phyloP scores from a whole-genome alignment of 2,329 filamentous ascomycete genomes.

The Colletotrichum eremochloae region DNA sequence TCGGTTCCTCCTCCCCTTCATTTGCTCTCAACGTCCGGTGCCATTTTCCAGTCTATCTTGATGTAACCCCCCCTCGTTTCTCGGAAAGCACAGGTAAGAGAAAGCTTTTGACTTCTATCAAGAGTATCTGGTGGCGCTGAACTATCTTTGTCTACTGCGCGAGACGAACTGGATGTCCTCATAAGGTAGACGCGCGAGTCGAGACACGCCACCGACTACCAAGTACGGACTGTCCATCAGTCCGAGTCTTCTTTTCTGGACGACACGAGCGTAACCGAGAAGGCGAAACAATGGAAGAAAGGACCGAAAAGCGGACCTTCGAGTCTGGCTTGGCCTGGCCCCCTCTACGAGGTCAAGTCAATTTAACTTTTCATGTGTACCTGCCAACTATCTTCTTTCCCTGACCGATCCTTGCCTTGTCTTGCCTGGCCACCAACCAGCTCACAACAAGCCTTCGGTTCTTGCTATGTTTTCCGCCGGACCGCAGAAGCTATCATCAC shows the following conservation, averaged over 20 bases:
- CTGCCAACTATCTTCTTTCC: not conserved
- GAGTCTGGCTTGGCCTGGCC: not conserved
- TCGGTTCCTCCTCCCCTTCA: not conserved
- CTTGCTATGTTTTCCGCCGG: not conserved
- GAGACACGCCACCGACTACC: not conserved
- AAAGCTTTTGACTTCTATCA: not conserved
- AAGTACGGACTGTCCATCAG: not conserved
- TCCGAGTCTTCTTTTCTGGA: not conserved
- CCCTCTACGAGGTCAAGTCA: not conserved
- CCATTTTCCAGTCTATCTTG: not conserved
- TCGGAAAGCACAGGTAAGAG: not conserved
- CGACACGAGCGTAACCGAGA: not conserved
- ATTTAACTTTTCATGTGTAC: not conserved
- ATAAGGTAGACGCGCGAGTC: not conserved
- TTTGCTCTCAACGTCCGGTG: not conserved
- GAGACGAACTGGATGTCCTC: not conserved
- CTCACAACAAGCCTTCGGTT: not conserved
- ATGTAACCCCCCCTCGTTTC: not conserved
- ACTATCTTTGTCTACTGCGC: no score
- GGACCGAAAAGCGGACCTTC: not conserved
- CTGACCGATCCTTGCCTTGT: no score
- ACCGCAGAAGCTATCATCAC: not conserved
- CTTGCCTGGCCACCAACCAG: not conserved
- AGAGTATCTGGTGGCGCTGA: not conserved
- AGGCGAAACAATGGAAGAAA: not conserved